phyloP scores from a whole-genome alignment of 352 stramenopile genomes.

The Phytophthora cryptogea region DNA sequence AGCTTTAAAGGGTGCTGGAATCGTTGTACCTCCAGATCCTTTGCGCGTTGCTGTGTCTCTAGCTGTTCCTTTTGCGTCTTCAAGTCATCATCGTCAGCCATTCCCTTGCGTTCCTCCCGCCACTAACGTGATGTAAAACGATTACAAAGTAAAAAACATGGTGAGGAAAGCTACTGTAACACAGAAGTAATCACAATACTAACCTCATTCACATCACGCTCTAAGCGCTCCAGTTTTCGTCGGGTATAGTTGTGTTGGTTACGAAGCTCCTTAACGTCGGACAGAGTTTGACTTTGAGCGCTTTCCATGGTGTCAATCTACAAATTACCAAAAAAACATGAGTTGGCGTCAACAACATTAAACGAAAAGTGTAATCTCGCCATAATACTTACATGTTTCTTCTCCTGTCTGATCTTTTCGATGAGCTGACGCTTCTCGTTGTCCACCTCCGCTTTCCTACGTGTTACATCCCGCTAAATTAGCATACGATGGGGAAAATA shows the following conservation, averaged over 20 bases:
- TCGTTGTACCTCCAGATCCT: slow-evolving; percentile 64
- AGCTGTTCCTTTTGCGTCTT: slow-evolving; percentile 67
- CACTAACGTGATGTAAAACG: slow-evolving; percentile 38
- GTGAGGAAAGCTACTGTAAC: background rate
- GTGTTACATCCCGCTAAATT: slow-evolving; percentile 4
- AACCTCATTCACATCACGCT: slow-evolving; percentile 64
- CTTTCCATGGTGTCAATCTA: slow-evolving; percentile 73
- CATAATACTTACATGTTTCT: slow-evolving; percentile 42
- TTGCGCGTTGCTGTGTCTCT: slow-evolving; percentile 66
- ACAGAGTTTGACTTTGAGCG: slow-evolving; percentile 68
- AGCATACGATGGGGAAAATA: background rate
- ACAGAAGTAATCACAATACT: slow-evolving; percentile 1
- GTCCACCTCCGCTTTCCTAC: slow-evolving; percentile 60
- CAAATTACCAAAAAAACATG: background rate
- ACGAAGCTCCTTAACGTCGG: slow-evolving; percentile 68
- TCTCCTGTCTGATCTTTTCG: slow-evolving; percentile 72
- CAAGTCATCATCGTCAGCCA: slow-evolving; percentile 53
- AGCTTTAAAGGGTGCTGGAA: background rate
- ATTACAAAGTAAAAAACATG: background rate
- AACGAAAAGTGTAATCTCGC: background rate
- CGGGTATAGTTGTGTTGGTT: slow-evolving; percentile 74
- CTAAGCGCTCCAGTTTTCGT: slow-evolving; percentile 68
- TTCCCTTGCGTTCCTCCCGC: slow-evolving; percentile 55
- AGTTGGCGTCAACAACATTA: background rate
- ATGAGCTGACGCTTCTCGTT: slow-evolving; percentile 52